Evolutionary conservation across 2,329 filamentous ascomycete genomes (phyloP).

Genomic region (Cordyceps sp.): DNA sequence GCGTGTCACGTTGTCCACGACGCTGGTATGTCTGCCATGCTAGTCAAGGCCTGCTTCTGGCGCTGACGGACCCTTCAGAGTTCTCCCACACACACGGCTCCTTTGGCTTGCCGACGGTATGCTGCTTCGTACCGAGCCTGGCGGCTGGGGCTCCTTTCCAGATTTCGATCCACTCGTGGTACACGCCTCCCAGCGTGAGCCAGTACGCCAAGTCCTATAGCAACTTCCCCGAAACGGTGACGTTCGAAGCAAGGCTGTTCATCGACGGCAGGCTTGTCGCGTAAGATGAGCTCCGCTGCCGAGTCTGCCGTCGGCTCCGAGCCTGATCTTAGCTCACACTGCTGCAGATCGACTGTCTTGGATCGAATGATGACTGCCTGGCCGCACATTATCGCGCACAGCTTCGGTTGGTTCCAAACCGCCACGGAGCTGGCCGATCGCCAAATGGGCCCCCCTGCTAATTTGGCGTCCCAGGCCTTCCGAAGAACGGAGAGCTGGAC

Average conservation of each 20-base stretch:
- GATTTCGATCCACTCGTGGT: constrained; percentile 63
- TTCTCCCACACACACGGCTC: constrained; percentile 32
- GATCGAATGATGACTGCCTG: constrained; percentile 30
- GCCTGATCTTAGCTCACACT: neutral
- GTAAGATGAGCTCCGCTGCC: constrained; percentile 19
- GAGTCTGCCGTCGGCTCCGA: neutral
- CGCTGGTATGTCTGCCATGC: constrained; percentile 15
- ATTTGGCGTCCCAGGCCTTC: constrained; percentile 21
- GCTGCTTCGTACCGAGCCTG: constrained; percentile 55
- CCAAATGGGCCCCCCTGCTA: neutral
- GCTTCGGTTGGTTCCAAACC: constrained; percentile 21
- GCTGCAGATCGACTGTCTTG: constrained; percentile 35
- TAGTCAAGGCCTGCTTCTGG: neutral
- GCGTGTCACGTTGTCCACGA: constrained; percentile 53
- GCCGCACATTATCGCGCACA: constrained; percentile 30
- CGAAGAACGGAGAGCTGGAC: constrained; percentile 40
- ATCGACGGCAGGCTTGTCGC: constrained; percentile 49
- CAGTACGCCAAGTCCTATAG: constrained; percentile 37
- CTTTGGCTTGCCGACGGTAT: constrained; percentile 45
- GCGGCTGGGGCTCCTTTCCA: constrained; percentile 41
- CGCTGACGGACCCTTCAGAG: constrained; percentile 18
- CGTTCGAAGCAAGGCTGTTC: constrained; percentile 50
- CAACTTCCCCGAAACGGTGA: constrained; percentile 35
- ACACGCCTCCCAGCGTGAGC: constrained; percentile 36
- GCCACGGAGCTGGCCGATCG: no score